These are phyloP conservation scores for Ephemerocybe angulata DNA, from an alignment of 768 basidiomycete species.

Conservation along the genomic window DNA sequence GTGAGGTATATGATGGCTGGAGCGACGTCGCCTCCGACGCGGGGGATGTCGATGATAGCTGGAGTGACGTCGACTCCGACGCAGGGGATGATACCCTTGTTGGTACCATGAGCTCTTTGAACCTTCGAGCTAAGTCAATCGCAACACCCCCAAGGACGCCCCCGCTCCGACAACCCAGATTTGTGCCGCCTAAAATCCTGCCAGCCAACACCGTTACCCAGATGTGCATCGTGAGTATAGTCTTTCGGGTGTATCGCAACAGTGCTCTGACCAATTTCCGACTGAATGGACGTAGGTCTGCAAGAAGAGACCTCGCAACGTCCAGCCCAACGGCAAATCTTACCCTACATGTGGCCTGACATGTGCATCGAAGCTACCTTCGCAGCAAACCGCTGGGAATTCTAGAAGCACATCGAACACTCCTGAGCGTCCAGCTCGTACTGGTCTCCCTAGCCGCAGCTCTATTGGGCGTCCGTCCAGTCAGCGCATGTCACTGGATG, in stretches of 20 bases:
- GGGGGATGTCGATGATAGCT: conserved; percentile 2
- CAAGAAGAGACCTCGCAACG: not conserved
- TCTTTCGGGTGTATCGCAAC: not conserved
- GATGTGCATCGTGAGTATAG: conserved; percentile 7
- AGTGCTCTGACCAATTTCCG: not conserved
- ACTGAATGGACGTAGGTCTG: not conserved
- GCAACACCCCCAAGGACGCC: too few relatives aligned
- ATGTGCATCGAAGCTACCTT: not conserved
- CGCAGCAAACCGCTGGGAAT: too few relatives aligned
- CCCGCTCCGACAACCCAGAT: not conserved
- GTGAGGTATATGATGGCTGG: too few relatives aligned
- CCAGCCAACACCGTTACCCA: not conserved
- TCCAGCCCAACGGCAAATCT: not conserved
- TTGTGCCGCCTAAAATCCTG: not conserved
- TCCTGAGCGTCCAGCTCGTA: not conserved
- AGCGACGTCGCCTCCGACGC: too few relatives aligned
- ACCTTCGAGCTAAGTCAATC: not conserved
- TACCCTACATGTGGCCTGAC: not conserved
- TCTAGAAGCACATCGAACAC: not conserved
- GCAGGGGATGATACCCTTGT: not conserved
- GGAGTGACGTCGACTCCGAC: not conserved
- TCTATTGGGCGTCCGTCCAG: too few relatives aligned
- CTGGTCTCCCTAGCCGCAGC: too few relatives aligned
- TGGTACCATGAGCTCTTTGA: not conserved
- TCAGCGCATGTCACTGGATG: too few relatives aligned